These are phyloP conservation scores for Trichoderma arundinaceum DNA, from an alignment of 2,329 filamentous ascomycete genomes.

Conservation along the genomic window DNA sequence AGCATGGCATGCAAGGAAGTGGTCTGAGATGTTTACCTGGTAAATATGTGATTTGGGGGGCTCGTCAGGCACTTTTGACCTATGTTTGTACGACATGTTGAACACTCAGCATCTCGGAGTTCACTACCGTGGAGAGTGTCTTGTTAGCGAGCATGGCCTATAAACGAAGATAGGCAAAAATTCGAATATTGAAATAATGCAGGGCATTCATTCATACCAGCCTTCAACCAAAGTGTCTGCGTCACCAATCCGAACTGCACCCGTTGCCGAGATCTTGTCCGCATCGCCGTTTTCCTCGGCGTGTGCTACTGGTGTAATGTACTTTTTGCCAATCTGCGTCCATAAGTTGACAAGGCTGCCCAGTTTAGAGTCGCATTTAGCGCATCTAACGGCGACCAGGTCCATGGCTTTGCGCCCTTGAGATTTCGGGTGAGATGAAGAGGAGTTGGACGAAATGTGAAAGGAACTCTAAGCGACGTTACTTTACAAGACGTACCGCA, in stretches of 20 bases:
- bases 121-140: conserved; percentile 37
- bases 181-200: neutral
- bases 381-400: conserved; percentile 45
- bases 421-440: neutral
- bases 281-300: conserved; percentile 30
- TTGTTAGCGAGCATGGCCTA: neutral
- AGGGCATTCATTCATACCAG: conserved; percentile 12
- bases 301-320: conserved; percentile 46
- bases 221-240: conserved; percentile 44
- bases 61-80: conserved; percentile 46
- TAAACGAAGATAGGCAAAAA: neutral
- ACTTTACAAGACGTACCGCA: conserved; percentile 9
- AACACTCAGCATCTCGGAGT: conserved; percentile 47
- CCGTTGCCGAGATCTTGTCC: conserved; percentile 33
- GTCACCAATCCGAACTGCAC: conserved; percentile 42
- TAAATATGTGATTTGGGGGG: conserved; percentile 46
- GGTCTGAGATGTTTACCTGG: conserved; percentile 42
- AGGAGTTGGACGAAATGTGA: neutral
- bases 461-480: neutral
- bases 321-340: conserved; percentile 49
- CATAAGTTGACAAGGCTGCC: conserved; percentile 47
- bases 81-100: conserved; percentile 41
- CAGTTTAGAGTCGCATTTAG: conserved; percentile 41
- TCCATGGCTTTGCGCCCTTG: conserved; percentile 41
- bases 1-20: conserved; percentile 2